Conservation (phyloP, 2,329 filamentous ascomycete genomes). For the Paecilomyces dactylethromorphus region DNA sequence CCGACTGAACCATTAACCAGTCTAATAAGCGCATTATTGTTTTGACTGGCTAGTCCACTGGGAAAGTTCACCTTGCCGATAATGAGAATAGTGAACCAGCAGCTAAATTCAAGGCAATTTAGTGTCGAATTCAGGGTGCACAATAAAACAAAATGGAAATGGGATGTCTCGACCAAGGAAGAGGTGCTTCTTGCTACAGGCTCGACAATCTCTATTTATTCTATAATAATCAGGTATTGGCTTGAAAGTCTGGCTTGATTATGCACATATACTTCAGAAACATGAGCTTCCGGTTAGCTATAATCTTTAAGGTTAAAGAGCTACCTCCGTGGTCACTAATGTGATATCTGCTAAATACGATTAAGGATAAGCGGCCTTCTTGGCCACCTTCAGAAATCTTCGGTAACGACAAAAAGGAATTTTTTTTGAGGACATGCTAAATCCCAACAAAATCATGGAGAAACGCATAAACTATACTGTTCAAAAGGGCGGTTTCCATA, state of each 20-base stretch:
- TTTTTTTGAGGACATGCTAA: slow-evolving; percentile 12
- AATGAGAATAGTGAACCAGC: too few relatives aligned
- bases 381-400: slow-evolving; percentile 22
- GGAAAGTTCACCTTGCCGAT: slow-evolving; percentile 16
- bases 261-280: slow-evolving; percentile 12
- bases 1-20: too few relatives aligned
- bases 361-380: slow-evolving; percentile 20
- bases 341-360: slow-evolving; percentile 8
- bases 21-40: too few relatives aligned
- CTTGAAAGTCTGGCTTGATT: too few relatives aligned
- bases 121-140: slow-evolving; percentile 20
- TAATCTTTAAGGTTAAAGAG: slow-evolving; percentile 25
- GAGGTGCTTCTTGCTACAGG: slow-evolving; percentile 23
- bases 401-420: slow-evolving; percentile 13
- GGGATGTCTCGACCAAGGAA: slow-evolving; percentile 14
- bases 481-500: slow-evolving; percentile 18
- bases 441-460: slow-evolving; percentile 13
- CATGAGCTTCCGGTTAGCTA: slow-evolving; percentile 22
- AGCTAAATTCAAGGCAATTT: slow-evolving; percentile 8
- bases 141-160: slow-evolving; percentile 10
- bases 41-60: slow-evolving; percentile 19
- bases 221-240: slow-evolving; percentile 24
- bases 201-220: slow-evolving; percentile 18
- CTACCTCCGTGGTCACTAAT: slow-evolving; percentile 11
- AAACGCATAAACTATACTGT: slow-evolving; percentile 21